These are phyloP conservation scores for Neurospora terricola DNA, from an alignment of 495 filamentous ascomycete genomes.

Conservation along the genomic window DNA sequence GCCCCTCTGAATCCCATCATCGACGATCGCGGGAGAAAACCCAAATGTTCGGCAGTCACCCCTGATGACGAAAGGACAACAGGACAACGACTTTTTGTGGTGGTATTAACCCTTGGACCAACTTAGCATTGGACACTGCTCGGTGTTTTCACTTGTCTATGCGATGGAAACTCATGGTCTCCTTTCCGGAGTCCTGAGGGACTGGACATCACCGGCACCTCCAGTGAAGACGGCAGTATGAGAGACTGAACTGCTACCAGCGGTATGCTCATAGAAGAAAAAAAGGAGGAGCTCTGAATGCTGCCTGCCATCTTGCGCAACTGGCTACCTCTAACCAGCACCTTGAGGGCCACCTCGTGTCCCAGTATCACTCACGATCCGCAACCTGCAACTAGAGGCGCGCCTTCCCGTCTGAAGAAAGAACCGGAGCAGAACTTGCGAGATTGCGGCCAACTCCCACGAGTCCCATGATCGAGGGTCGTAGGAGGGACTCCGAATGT, in stretches of 20 bases:
- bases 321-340: neutral
- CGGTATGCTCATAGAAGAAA: neutral
- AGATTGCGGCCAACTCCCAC: neutral
- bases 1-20: neutral
- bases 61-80: neutral
- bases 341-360: neutral
- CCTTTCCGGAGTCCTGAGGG: neutral
- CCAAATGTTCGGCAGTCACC: too few relatives aligned
- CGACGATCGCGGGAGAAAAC: neutral
- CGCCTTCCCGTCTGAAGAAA: neutral
- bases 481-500: neutral
- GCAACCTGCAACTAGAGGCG: neutral
- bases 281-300: neutral
- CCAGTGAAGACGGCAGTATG: neutral
- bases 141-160: neutral
- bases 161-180: neutral
- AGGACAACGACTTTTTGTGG: neutral
- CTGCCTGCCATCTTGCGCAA: neutral
- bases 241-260: neutral
- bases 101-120: neutral
- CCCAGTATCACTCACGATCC: neutral
- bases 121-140: neutral
- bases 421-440: neutral
- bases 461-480: neutral
- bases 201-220: neutral